Conservation (phyloP, 495 filamentous ascomycete genomes). For the Penicillium robsamsonii region DNA sequence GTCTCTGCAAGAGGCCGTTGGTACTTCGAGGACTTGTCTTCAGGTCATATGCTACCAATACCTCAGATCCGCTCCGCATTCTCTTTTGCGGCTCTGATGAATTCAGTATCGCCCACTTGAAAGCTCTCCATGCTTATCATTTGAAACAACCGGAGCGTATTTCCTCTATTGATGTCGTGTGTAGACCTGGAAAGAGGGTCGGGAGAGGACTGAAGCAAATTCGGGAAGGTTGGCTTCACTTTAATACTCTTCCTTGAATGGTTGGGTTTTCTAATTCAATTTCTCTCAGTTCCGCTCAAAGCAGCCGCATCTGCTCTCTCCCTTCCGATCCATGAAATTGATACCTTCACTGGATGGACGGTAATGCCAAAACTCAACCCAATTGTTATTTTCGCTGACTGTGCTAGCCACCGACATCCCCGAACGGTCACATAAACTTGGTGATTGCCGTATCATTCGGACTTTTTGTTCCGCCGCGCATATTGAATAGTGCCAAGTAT, state of each 20-base stretch:
- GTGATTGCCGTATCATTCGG: conserved; percentile 97
- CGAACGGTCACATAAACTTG: conserved; percentile 64
- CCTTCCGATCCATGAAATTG: conserved; percentile 68
- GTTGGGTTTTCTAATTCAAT: conserved; percentile 11
- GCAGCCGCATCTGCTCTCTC: conserved; percentile 57
- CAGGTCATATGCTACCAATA: conserved; percentile 33
- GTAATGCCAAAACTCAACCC: conserved; percentile 38
- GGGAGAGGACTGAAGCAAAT: conserved; percentile 72
- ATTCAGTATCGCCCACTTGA: conserved; percentile 80
- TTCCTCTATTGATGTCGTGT: conserved; percentile 83
- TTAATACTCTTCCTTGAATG: background rate
- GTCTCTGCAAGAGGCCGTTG: conserved; percentile 19
- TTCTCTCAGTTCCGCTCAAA: conserved; percentile 68
- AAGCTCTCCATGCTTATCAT: conserved; percentile 64
- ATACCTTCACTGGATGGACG: conserved; percentile 79
- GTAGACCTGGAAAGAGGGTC: conserved; percentile 68
- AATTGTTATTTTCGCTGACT: conserved; percentile 17
- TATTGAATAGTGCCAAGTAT: conserved; percentile 67
- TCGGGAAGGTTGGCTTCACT: conserved; percentile 60
- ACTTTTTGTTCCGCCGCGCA: conserved; percentile 74
- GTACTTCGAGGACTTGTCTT: conserved; percentile 11
- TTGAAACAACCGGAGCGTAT: conserved; percentile 55
- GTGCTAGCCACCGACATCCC: conserved; percentile 53
- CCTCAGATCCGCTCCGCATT: conserved; percentile 70
- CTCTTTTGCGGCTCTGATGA: conserved; percentile 94